A percentile compares a stretch with the other conserved stretches of the same genome.
phyloP scores from a whole-genome alignment of 2,329 filamentous ascomycete genomes.

The Aciculosporium take region DNA sequence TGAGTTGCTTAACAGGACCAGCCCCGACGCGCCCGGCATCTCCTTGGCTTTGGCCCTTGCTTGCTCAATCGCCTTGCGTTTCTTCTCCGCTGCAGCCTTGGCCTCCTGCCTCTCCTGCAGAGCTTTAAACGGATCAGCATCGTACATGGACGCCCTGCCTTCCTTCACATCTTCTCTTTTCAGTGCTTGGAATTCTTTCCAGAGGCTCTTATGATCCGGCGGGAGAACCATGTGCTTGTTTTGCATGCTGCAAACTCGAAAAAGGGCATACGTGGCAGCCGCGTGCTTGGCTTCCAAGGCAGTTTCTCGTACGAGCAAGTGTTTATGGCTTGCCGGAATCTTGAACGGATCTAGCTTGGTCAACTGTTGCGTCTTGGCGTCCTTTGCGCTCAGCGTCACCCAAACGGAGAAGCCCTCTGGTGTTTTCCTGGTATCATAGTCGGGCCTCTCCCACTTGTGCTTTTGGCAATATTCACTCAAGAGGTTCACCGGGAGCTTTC shows the following conservation, averaged over 20 bases:
- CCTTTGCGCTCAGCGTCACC: conserved; percentile 61
- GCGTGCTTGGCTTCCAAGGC: conserved; percentile 87
- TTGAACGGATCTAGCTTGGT: conserved; percentile 68
- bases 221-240: conserved; percentile 92
- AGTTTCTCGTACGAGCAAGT: conserved; percentile 61
- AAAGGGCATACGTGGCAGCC: conserved; percentile 81
- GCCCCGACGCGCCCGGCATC: conserved; percentile 42
- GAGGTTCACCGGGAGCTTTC: conserved; percentile 87
- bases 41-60: conserved; percentile 53
- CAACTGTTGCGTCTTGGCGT: conserved; percentile 70
- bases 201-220: conserved; percentile 75
- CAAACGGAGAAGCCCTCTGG: conserved; percentile 64
- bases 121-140: conserved; percentile 82
- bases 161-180: conserved; percentile 71
- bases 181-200: conserved; percentile 78
- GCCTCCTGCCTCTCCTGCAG: conserved; percentile 67
- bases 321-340: conserved; percentile 60
- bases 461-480: conserved; percentile 91
- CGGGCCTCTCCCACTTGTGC: conserved; percentile 87
- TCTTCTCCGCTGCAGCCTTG: conserved; percentile 63
- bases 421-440: conserved; percentile 70
- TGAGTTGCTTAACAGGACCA: conserved; percentile 35
- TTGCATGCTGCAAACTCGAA: conserved; percentile 85
- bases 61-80: conserved; percentile 55
- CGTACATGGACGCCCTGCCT: conserved; percentile 77